Conservation (phyloP, 169 alveolate species). For the Cryptosporidium sp. region DNA sequence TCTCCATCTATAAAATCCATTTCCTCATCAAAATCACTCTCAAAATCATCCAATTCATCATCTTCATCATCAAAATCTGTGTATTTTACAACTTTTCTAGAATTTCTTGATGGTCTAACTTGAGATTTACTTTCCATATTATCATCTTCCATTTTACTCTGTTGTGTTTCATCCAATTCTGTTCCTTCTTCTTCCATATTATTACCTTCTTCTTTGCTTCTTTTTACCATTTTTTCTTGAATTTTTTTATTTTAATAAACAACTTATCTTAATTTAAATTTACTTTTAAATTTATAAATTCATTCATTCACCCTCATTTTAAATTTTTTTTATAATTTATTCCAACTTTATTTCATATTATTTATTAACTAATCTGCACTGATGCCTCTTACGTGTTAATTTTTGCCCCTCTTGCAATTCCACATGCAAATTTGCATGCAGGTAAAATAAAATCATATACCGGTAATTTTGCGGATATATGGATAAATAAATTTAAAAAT, state of each 20-base stretch:
- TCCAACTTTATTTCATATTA: not conserved
- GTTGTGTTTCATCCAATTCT: conserved; percentile 30
- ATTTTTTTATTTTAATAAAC: not conserved
- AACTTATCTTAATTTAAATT: not conserved
- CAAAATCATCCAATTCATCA: conserved; percentile 34
- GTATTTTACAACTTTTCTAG: conserved; percentile 32
- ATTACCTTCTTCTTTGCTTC: conserved; percentile 47
- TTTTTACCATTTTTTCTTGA: conserved; percentile 5
- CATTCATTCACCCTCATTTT: not conserved
- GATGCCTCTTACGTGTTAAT: not conserved
- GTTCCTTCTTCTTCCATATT: conserved; percentile 12
- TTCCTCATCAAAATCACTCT: conserved; percentile 20
- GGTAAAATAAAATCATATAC: not conserved
- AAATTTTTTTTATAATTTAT: conserved; percentile 9
- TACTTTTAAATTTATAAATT: not conserved
- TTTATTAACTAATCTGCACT: not conserved
- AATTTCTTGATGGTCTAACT: conserved; percentile 31
- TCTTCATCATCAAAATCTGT: conserved; percentile 55
- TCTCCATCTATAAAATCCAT: conserved; percentile 6
- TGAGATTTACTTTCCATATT: conserved; percentile 1
- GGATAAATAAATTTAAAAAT: not conserved
- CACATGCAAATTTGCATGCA: conserved; percentile 7
- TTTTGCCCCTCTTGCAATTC: not conserved
- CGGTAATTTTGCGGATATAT: not conserved
- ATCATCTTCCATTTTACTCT: conserved; percentile 9